These are phyloP conservation scores for Jatropha podagrica DNA, from an alignment of 441 rosid genomes.

Conservation along the genomic window DNA sequence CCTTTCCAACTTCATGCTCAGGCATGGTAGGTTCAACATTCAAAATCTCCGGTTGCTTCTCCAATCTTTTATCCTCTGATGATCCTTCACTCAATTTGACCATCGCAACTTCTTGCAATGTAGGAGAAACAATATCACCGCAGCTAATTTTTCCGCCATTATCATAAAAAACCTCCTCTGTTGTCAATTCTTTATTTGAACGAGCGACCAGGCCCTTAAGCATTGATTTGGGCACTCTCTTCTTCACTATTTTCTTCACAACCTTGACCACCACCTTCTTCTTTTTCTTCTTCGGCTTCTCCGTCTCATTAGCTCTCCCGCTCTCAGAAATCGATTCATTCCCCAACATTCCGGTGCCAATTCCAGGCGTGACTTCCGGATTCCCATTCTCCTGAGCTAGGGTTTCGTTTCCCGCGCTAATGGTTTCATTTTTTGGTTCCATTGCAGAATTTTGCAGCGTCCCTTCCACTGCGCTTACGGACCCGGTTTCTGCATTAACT, in stretches of 20 bases:
- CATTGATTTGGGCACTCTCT: constrained; percentile 20
- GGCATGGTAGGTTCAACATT: neutral
- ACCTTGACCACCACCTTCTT: constrained; percentile 22
- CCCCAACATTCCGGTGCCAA: neutral
- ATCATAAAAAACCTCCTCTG: neutral
- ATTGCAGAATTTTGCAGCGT: neutral
- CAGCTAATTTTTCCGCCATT: constrained; percentile 12
- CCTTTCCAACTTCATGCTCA: constrained; percentile 12
- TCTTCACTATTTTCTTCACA: constrained; percentile 29
- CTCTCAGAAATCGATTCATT: neutral
- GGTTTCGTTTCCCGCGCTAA: constrained; percentile 14
- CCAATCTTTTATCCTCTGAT: constrained; percentile 9
- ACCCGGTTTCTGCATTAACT: neutral
- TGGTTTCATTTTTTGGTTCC: neutral
- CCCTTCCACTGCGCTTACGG: neutral
- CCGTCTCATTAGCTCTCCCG: neutral
- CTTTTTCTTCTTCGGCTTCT: constrained; percentile 13
- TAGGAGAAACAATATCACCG: constrained; percentile 3
- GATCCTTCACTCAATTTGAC: neutral
- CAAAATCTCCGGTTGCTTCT: neutral
- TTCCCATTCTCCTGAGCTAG: constrained; percentile 2
- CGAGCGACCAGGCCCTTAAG: neutral
- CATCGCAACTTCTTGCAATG: constrained; percentile 11
- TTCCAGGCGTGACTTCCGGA: neutral
- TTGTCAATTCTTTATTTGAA: neutral